Evolutionary conservation across 805 yeast species (phyloP).

Genomic region (Kuraishia piskuri): DNA sequence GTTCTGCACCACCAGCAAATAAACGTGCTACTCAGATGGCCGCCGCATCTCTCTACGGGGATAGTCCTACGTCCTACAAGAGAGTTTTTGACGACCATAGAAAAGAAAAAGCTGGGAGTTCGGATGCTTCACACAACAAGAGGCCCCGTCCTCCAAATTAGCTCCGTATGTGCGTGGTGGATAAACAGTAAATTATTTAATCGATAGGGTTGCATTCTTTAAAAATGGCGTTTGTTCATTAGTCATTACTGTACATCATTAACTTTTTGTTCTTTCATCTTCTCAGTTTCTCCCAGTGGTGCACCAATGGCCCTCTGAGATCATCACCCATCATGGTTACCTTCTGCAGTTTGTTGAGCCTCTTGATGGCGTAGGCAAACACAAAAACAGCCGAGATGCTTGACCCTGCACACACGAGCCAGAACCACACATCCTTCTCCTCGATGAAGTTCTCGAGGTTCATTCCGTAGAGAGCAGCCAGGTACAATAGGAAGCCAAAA

Average conservation of each 20-base stretch:
- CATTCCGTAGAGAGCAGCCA: conserved; percentile 93
- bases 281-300: not conserved
- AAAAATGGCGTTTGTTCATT: not conserved
- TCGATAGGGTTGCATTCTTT: not conserved
- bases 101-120: not conserved
- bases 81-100: not conserved
- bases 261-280: not conserved
- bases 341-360: conserved; percentile 57
- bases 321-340: conserved; percentile 41
- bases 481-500: conserved; percentile 68
- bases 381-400: conserved; percentile 31
- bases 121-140: not conserved
- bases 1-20: not conserved
- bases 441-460: conserved; percentile 89
- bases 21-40: not conserved
- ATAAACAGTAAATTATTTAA: too few species aligned
- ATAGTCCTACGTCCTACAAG: not conserved
- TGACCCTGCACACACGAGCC: conserved; percentile 37
- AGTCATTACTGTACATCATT: not conserved
- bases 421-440: conserved; percentile 66
- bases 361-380: conserved; percentile 44
- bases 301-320: conserved; percentile 1
- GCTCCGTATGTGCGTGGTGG: not conserved
- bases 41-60: not conserved
- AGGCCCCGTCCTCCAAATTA: not conserved